A percentile compares a stretch with the other conserved stretches of the same genome.
phyloP scores from a whole-genome alignment of 1,284 basidiomycete genomes.

The Cronartium ribicola region DNA sequence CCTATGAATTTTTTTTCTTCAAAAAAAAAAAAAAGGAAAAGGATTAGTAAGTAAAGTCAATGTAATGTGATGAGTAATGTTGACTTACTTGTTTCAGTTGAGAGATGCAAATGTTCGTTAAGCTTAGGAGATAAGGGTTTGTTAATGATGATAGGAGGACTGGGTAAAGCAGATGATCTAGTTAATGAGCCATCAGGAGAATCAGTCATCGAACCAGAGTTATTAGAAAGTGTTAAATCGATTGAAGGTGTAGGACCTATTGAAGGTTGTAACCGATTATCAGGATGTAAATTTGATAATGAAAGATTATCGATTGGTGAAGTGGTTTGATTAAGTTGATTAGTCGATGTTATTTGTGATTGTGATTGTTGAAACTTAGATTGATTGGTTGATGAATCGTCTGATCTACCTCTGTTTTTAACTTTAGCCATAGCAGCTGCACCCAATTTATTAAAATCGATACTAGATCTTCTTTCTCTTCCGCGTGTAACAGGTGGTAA shows the following conservation, averaged over 20 bases:
- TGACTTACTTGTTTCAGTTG: no score
- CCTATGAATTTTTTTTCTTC: no score
- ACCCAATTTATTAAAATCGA: neutral
- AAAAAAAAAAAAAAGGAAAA: no score
- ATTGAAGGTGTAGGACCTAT: neutral
- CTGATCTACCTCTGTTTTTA: neutral
- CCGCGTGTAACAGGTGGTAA: neutral
- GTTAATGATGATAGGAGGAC: neutral
- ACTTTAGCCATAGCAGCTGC: neutral
- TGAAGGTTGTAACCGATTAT: neutral
- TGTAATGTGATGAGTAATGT: no score
- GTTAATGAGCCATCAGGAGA: neutral
- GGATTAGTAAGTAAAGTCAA: no score
- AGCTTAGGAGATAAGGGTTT: no score
- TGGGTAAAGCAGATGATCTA: neutral
- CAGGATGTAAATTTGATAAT: neutral
- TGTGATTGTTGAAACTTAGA: no score
- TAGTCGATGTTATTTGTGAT: no score
- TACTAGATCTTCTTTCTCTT: constrained; percentile 4
- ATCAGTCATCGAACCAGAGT: neutral
- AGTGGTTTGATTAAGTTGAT: neutral
- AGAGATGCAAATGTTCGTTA: no score
- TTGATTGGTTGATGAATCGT: neutral
- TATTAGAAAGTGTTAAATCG: neutral
- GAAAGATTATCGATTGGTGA: constrained; percentile 2